A percentile compares a stretch with the other conserved stretches of the same genome.
Evolutionary conservation across 2,329 filamentous ascomycete species (phyloP).

Genomic region (Purpureocillium lavendulum): DNA sequence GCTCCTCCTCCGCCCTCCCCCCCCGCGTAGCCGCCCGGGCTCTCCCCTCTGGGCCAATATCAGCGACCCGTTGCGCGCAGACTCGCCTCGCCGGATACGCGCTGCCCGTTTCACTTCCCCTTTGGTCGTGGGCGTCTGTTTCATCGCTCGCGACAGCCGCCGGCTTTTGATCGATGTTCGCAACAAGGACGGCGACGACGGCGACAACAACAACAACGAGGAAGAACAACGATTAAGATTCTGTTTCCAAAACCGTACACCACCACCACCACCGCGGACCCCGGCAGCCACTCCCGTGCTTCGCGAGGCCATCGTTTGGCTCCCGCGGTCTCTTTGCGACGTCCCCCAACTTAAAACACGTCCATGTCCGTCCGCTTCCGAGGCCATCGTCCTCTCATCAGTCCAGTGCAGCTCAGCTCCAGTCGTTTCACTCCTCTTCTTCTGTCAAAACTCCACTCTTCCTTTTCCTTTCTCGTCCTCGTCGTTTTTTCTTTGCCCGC

Average conservation of each 20-base stretch:
- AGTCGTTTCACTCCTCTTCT: slow-evolving; percentile 9
- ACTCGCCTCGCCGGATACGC: slow-evolving; percentile 41
- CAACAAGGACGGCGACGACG: too few relatives aligned
- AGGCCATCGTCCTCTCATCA: too few relatives aligned
- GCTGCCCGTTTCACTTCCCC: slow-evolving; percentile 40
- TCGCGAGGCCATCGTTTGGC: too few relatives aligned
- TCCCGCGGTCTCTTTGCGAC: too few relatives aligned
- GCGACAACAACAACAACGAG: too few relatives aligned
- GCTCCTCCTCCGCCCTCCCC: background rate
- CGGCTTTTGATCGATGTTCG: too few relatives aligned
- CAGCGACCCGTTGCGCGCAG: slow-evolving; percentile 29
- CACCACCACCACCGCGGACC: too few relatives aligned
- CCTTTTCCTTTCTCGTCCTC: slow-evolving; percentile 14
- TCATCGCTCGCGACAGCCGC: slow-evolving; percentile 12
- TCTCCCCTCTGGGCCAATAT: slow-evolving; percentile 37
- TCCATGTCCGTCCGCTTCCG: slow-evolving; percentile 8
- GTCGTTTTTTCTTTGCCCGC: slow-evolving; percentile 20
- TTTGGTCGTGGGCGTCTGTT: slow-evolving; percentile 16
- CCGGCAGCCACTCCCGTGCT: too few relatives aligned
- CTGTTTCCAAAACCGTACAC: slow-evolving; percentile 1
- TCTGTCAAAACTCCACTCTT: background rate
- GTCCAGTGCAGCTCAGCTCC: too few relatives aligned
- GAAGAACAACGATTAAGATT: background rate
- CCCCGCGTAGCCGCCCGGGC: slow-evolving; percentile 10
- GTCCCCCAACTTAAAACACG: slow-evolving; percentile 12